Evolutionary conservation across 2,329 filamentous ascomycete genomes (phyloP).

Genomic region (Diplodia corticola): DNA sequence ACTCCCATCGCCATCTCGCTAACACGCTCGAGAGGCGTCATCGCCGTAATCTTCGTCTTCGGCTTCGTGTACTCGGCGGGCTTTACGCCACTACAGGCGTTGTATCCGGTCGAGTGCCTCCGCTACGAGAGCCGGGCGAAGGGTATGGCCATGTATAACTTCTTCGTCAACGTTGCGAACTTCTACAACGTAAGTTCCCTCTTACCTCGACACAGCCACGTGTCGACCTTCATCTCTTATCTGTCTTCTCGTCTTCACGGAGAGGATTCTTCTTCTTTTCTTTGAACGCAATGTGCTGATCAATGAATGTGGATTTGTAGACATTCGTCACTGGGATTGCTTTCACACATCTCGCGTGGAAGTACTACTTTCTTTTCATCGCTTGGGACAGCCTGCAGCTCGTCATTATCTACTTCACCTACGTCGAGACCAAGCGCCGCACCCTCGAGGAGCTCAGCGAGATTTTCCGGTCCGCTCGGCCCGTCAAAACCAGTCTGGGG

Average conservation of each 20-base stretch:
- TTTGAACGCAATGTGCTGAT: background rate
- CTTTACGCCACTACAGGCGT: constrained; percentile 45
- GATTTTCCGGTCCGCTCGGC: constrained; percentile 44
- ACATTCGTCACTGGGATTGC: constrained; percentile 48
- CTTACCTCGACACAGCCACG: no score
- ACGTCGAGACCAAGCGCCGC: constrained; percentile 41
- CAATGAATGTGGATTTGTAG: background rate
- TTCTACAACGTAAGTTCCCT: constrained; percentile 41
- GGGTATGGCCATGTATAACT: constrained; percentile 51
- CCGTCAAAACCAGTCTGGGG: constrained; percentile 40
- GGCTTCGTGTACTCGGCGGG: constrained; percentile 36
- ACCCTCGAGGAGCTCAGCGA: constrained; percentile 49
- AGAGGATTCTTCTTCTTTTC: background rate
- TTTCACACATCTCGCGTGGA: constrained; percentile 41
- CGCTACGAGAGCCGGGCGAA: constrained; percentile 51
- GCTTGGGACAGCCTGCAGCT: constrained; percentile 47
- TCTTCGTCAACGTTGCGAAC: constrained; percentile 47
- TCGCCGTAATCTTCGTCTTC: constrained; percentile 36
- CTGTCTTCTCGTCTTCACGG: background rate
- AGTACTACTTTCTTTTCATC: constrained; percentile 45
- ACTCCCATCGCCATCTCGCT: background rate
- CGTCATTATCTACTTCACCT: constrained; percentile 40
- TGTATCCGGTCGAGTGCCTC: constrained; percentile 53
- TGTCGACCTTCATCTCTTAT: no score
- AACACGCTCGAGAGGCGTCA: constrained; percentile 4